Evolutionary conservation across 2,329 filamentous ascomycete species (phyloP), one percentile per base, ranked within the genome.

Genomic region (Phyllosticta ampelicida): DNA sequence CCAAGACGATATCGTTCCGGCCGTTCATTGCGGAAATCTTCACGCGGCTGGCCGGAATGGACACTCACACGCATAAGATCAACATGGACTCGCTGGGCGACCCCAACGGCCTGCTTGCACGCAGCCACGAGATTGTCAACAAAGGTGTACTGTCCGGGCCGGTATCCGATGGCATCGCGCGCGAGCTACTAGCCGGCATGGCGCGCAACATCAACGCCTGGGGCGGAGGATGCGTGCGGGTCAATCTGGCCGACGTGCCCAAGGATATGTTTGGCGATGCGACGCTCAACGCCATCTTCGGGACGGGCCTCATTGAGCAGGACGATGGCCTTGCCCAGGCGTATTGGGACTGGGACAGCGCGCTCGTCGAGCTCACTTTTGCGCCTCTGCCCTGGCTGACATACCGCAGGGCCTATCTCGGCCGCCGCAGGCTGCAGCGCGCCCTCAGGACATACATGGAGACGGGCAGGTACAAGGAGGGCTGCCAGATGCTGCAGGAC

Each of bases 261-360:
- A 50, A 51, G 18, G 16, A 50, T 13, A n/a, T 55, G 48, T 50
- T 51, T 9, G 54, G 54, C 23, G 19, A 30, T 48, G 18, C 74
- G 5, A 75, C 73, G 0, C 68, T 68, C 9, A 61, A 69, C 23
- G 70, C 73, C 2, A 65, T 80, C 20, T 78, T 74, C 51, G 77
- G 78, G 1, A 68, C 73, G 0, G 77, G 78, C 58, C 75, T 76
- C 0, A 68, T 78, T 29, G 67, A 62, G n/a, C 53, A 64, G 0
- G 63, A 76, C 9, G 64, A 68, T 3, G 61, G 61, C 9, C 61
- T 77, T 3, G 56, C 74, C 1, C 64, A 75, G 8, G 67, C 69
- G n/a, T 68, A 77, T n/a, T 72, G 73, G 73, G 66, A 71, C n/a
- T 73, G 74, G 60, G 75, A 77, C 52, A 58, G 54, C 9, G 71